Conservation (phyloP, 805 yeast genomes). For the Saturnispora gosingensis region DNA sequence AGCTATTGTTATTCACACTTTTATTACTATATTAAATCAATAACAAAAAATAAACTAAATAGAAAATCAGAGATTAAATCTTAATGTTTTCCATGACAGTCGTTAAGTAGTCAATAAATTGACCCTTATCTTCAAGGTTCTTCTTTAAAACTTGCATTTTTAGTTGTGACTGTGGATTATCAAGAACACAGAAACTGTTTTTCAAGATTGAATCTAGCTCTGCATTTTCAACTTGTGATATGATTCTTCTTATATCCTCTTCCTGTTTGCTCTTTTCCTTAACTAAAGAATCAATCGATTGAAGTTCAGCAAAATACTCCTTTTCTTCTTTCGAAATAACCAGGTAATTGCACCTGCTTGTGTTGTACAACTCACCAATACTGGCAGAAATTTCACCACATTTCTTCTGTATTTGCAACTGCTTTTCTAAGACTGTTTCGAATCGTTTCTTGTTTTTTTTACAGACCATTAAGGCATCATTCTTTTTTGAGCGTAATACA, state of each 20-base stretch:
- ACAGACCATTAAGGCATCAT: not conserved
- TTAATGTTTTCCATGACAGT: constrained; percentile 6
- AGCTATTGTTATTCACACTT: not conserved
- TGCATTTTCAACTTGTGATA: constrained; percentile 14
- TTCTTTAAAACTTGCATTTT: constrained; percentile 13
- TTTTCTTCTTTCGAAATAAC: constrained; percentile 22
- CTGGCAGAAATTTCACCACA: constrained; percentile 12
- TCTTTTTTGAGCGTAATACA: constrained; percentile 11
- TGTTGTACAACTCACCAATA: constrained; percentile 3
- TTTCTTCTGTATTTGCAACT: constrained; percentile 13
- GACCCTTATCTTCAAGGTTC: constrained; percentile 14
- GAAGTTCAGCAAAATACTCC: constrained; percentile 19
- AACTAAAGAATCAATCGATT: constrained; percentile 13
- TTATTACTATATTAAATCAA: too few species aligned
- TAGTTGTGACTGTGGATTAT: constrained; percentile 6
- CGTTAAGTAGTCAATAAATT: constrained; percentile 9
- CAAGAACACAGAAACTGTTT: constrained; percentile 4
- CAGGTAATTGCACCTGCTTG: constrained; percentile 7
- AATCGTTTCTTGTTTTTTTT: not conserved
- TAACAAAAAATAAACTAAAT: not conserved
- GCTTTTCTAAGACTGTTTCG: constrained; percentile 21
- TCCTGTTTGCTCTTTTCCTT: constrained; percentile 16
- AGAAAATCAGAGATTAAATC: not conserved
- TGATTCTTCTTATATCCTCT: constrained; percentile 8
- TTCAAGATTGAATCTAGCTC: constrained; percentile 12